These are phyloP conservation scores for Coniella lustricola DNA, from an alignment of 2,329 filamentous ascomycete genomes.

Conservation along the genomic window DNA sequence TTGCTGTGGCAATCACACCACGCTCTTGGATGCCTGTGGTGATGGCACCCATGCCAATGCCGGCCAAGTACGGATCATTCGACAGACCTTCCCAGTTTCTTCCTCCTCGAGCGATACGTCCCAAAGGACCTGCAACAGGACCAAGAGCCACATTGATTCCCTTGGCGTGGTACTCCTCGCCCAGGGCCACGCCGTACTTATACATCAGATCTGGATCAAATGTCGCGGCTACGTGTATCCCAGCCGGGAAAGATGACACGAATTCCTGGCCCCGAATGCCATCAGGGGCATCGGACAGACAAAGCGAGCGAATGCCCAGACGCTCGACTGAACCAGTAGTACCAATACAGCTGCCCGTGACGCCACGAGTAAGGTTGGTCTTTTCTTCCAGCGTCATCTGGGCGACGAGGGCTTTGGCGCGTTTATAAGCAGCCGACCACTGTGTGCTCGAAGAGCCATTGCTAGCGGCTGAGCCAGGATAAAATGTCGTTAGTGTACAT, in stretches of 20 bases:
- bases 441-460: constrained; percentile 22
- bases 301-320: constrained; percentile 34
- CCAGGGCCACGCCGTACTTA: constrained; percentile 60
- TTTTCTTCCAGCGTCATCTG: constrained; percentile 34
- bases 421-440: constrained; percentile 30
- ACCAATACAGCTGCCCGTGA: constrained; percentile 25
- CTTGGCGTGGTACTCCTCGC: constrained; percentile 59
- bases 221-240: constrained; percentile 62
- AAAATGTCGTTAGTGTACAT: no score
- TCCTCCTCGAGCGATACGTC: constrained; percentile 55
- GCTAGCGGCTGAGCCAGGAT: constrained; percentile 20
- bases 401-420: constrained; percentile 28
- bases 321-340: constrained; percentile 25
- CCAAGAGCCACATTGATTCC: constrained; percentile 67
- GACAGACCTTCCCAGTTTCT: constrained; percentile 50
- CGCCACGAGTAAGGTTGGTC: constrained; percentile 32
- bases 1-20: constrained; percentile 71
- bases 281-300: constrained; percentile 36
- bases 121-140: constrained; percentile 48
- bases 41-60: constrained; percentile 63
- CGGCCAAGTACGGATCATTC: constrained; percentile 60
- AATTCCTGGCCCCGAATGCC: constrained; percentile 28
- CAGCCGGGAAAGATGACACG: constrained; percentile 52
- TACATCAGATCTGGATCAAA: constrained; percentile 63
- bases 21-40: constrained; percentile 74